phyloP scores from a whole-genome alignment of 2,329 filamentous ascomycete genomes.

The Colletotrichum tofieldiae region DNA sequence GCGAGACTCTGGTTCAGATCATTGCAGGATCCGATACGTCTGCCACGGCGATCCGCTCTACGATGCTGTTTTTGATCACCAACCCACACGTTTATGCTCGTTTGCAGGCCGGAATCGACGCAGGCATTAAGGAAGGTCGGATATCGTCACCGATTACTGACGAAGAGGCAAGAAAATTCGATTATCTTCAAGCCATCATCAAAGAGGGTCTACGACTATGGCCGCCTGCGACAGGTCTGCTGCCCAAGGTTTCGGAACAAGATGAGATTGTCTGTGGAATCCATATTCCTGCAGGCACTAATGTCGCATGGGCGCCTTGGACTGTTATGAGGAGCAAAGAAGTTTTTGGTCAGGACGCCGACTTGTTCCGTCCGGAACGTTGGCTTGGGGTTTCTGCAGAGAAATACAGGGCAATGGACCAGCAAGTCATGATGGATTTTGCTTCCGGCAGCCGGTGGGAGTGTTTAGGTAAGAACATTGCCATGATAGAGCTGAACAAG shows the following conservation, averaged over 20 bases:
- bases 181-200: slow-evolving; percentile 65
- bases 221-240: slow-evolving; percentile 54
- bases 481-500: slow-evolving; percentile 58
- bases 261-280: slow-evolving; percentile 54
- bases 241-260: slow-evolving; percentile 55
- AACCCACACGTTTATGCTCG: slow-evolving; percentile 61
- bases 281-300: slow-evolving; percentile 51
- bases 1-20: slow-evolving; percentile 56
- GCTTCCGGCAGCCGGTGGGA: slow-evolving; percentile 57
- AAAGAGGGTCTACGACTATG: slow-evolving; percentile 61
- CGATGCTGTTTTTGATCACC: slow-evolving; percentile 67
- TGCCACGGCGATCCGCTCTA: slow-evolving; percentile 68
- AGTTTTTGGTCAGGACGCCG: slow-evolving; percentile 54
- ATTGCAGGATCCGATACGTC: slow-evolving; percentile 72
- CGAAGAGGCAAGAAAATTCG: slow-evolving; percentile 53
- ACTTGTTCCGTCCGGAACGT: slow-evolving; percentile 53
- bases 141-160: slow-evolving; percentile 52
- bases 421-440: slow-evolving; percentile 52
- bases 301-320: slow-evolving; percentile 53
- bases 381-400: slow-evolving; percentile 55
- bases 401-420: slow-evolving; percentile 53
- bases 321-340: slow-evolving; percentile 51
- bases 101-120: slow-evolving; percentile 62
- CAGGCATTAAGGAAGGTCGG: slow-evolving; percentile 46
- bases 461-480: slow-evolving; percentile 56